Conservation (phyloP, 169 alveolate genomes). For the Eimeria acervulina region DNA sequence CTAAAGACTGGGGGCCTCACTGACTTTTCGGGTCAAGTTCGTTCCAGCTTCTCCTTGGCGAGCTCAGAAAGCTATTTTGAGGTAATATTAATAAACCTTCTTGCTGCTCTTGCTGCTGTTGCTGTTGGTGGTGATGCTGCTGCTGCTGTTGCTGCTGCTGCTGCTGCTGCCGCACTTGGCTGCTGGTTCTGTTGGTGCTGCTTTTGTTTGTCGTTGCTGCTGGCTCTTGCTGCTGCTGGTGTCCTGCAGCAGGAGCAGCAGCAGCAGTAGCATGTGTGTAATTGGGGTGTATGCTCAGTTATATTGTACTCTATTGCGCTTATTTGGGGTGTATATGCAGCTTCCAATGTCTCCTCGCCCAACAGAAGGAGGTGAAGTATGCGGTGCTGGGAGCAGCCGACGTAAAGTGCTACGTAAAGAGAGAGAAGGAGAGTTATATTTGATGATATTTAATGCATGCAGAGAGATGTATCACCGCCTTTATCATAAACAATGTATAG, state of each 20-base stretch:
- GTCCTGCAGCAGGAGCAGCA: too few relatives aligned
- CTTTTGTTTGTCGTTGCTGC: too few relatives aligned
- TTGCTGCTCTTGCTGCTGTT: too few relatives aligned
- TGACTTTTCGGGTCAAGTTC: too few relatives aligned
- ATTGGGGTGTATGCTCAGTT: too few relatives aligned
- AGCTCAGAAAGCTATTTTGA: constrained; percentile 71
- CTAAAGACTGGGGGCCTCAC: too few relatives aligned
- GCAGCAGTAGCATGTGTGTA: neutral
- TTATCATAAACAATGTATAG: constrained; percentile 88
- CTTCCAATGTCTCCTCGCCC: constrained; percentile 15
- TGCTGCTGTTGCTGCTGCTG: too few relatives aligned
- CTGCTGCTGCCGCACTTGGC: too few relatives aligned
- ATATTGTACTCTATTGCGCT: neutral
- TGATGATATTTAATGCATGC: constrained; percentile 92
- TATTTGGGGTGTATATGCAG: neutral
- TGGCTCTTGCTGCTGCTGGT: too few relatives aligned
- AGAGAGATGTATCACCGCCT: constrained; percentile 89
- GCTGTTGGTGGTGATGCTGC: too few relatives aligned
- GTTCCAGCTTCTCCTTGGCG: constrained; percentile 10
- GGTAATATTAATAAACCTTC: neutral
- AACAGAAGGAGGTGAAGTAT: neutral
- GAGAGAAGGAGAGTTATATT: constrained; percentile 91
- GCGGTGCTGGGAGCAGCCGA: constrained; percentile 32
- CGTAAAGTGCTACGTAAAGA: constrained; percentile 83
- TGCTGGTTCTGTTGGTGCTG: too few relatives aligned